Evolutionary conservation across 352 stramenopile species (phyloP), one percentile per base, ranked within the genome.

Genomic region (Globisporangium ultimum): DNA sequence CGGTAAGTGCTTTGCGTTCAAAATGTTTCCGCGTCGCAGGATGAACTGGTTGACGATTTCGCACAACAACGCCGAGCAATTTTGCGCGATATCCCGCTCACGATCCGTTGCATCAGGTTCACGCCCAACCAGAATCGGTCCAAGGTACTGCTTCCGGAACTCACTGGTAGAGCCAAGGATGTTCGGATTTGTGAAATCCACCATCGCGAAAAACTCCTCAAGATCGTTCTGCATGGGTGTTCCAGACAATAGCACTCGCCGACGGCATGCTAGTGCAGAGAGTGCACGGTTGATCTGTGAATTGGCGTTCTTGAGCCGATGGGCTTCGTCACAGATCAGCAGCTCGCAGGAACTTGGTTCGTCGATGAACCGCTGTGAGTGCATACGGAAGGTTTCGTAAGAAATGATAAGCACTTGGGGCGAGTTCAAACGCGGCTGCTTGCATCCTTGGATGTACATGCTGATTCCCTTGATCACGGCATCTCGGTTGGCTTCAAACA

Each of bases 201-300:
- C 96, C 96, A 99, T 99, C 8, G 97, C 96, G 63, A 95, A 99
- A 64, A 99, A 99, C 64, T 99, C 97, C 54, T 98, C 88, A 15
- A 99, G 70, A 76, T 99, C 96, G 64, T 99, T 99, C 63, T 99
- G 96, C 94, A 99, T 98, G 2, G 96, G 97, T 17, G 97, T 99
- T 32, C 97, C 97, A 0, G 96, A 98, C 5, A 99, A 67, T 41
- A 99, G 67, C 7, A 99, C 88, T 38, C 97, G 86, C 14, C 96
- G 94, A 57, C 88, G 81, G 48, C 93, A 97, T 2, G 87, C 73
- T 15, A 98, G 59, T 7, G 78, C 77, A 11, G 84, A 89, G 15
- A 95, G 55, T 0, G 84, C 85, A 28, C 82, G 77, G 59, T 92
- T 96, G 61, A 93, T 95, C 70, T 98, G 87, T 40, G 97, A 99